A percentile compares a stretch with the other conserved stretches of the same genome.
Conservation (phyloP, 2,329 filamentous ascomycete species). For the Cercospora sp. region DNA sequence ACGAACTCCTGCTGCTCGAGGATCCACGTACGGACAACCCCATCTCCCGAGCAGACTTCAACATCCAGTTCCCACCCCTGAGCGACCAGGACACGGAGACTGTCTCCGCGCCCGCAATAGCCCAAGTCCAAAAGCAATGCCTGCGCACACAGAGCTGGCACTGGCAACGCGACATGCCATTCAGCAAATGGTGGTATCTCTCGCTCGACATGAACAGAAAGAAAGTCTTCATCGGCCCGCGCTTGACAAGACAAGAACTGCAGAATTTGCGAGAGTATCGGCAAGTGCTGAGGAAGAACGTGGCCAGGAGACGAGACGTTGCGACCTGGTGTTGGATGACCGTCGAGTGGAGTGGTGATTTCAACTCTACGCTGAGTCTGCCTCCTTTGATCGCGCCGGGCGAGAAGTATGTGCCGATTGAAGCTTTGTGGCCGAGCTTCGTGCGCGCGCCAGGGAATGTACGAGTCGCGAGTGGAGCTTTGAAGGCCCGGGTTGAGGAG, state of each 20-base stretch:
- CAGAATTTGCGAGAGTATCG: not conserved
- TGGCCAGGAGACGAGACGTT: not conserved
- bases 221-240: not conserved
- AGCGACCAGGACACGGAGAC: not conserved
- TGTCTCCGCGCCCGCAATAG: not conserved
- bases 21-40: not conserved
- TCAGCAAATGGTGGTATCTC: not conserved
- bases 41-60: not conserved
- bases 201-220: not conserved
- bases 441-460: not conserved
- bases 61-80: not conserved
- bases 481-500: not conserved
- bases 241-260: not conserved
- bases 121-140: not conserved
- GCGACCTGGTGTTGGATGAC: not conserved
- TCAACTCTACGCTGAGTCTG: not conserved
- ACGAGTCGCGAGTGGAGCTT: not conserved
- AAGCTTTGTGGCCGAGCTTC: slow-evolving; percentile 3
- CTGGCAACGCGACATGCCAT: not conserved
- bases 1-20: not conserved
- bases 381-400: not conserved
- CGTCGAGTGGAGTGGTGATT: slow-evolving; percentile 13
- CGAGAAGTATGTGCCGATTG: not conserved
- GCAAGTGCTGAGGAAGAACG: not conserved
- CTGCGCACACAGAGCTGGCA: not conserved